Percentiles rank a stretch among this genome's conserved stretches.
Evolutionary conservation across 352 stramenopile species (phyloP).

Genomic region (Globisporangium parvum): DNA sequence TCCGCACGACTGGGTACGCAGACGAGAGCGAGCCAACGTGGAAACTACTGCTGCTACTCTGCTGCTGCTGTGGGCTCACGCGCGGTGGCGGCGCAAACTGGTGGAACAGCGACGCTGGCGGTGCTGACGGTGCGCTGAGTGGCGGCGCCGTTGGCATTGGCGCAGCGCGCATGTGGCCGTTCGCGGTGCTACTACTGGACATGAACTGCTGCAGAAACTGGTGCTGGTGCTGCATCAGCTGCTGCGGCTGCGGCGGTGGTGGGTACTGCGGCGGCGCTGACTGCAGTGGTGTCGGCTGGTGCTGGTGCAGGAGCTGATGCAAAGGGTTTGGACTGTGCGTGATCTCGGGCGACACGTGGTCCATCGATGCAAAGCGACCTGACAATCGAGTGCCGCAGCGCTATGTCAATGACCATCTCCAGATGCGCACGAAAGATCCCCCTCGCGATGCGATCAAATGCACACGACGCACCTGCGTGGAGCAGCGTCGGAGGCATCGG

Average conservation of each 20-base stretch:
- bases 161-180: constrained; percentile 22
- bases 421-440: constrained; percentile 2
- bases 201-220: constrained; percentile 56
- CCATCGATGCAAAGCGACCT: constrained; percentile 45
- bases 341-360: constrained; percentile 56
- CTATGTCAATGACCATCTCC: neutral
- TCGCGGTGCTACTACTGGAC: constrained; percentile 24
- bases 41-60: constrained; percentile 7
- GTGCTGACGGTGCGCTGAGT: constrained; percentile 22
- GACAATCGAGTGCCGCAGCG: neutral
- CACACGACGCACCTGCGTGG: constrained; percentile 11
- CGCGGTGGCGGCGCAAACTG: constrained; percentile 26
- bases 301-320: constrained; percentile 59
- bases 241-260: constrained; percentile 17
- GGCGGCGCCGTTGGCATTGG: constrained; percentile 25
- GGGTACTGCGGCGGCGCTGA: constrained; percentile 20
- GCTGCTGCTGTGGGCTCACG: constrained; percentile 5
- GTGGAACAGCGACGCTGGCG: constrained; percentile 18
- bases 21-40: constrained; percentile 4
- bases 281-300: constrained; percentile 21
- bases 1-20: constrained; percentile 23
- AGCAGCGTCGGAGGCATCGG: constrained; percentile 8
- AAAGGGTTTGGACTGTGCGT: constrained; percentile 60
- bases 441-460: neutral
- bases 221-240: constrained; percentile 38